Evolutionary conservation across 23 red algal species (phyloP), one percentile per base, ranked within the genome.

Genomic region (Gracilaria vermiculophylla): DNA sequence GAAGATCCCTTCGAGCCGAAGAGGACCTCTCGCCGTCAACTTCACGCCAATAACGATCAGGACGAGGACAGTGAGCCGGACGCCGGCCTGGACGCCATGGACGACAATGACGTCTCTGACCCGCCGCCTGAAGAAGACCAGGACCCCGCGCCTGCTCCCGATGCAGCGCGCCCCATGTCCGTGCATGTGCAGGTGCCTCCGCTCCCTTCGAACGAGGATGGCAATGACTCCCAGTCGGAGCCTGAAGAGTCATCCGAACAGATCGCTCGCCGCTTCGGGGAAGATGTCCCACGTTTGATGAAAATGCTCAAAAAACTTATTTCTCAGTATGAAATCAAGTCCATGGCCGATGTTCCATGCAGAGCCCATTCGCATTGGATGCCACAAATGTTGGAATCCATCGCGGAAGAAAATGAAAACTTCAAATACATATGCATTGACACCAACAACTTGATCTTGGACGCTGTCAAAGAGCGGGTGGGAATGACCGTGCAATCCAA

Each of bases 351-450:
- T 45, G 88, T 92, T 24, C 88, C 88, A 21, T 92, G 88, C 65
- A 77, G 78, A 53, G 88, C 88, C 20, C 88, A 92, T 72, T 58
- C 76, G 20, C 65, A 80, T 25, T 92, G 88, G 88, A 92, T 92
- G 88, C 78, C 75, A 27, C 19, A 70, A 7, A 21, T 92, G 28
- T 37, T 92, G 1, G 62, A 58, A 12, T 25, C 43, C 24, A 53
- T 92, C 31, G 69, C 69, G 15, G 66, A 81, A 36, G 16, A 74
- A 13, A 64, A 74, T 39, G 40, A 74, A 32, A 76, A 70, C 24
- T 83, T 92, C 62, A 49, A 74, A 43, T 92, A 92, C 66, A 34
- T 58, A 1, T 92, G 88, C 27, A 64, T 83, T 24, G 88, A 83
- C 53, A 82, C 76, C 40, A 80, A 53, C n/a, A 53, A 44, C 32